A percentile compares a stretch with the other conserved stretches of the same genome.
These are phyloP conservation scores for rapeseed (Brassica napus) DNA, from an alignment of 345 rosid genomes.

Conservation along the genomic window Da-Ae NC_063441.1:15287001-15287500, in stretches of 20 bases:
- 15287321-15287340: slow-evolving; percentile 23
- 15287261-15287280: not conserved
- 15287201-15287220: no score
- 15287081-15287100: no score
- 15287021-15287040: no score
- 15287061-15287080: no score
- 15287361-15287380: not conserved
- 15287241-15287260: not conserved
- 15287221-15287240: not conserved
- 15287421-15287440: not conserved
- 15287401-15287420: not conserved
- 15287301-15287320: not conserved
- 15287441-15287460: not conserved
- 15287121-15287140: no score
- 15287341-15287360: not conserved
- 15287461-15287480: not conserved
- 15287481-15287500: not conserved
- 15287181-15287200: no score
- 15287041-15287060: no score
- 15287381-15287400: not conserved
- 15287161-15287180: no score
- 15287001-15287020: no score
- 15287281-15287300: not conserved
- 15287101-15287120: no score
- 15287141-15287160: no score